Base-by-base conservation (phyloP, 1,284 basidiomycete species). In the Irpex sp. region DNA sequence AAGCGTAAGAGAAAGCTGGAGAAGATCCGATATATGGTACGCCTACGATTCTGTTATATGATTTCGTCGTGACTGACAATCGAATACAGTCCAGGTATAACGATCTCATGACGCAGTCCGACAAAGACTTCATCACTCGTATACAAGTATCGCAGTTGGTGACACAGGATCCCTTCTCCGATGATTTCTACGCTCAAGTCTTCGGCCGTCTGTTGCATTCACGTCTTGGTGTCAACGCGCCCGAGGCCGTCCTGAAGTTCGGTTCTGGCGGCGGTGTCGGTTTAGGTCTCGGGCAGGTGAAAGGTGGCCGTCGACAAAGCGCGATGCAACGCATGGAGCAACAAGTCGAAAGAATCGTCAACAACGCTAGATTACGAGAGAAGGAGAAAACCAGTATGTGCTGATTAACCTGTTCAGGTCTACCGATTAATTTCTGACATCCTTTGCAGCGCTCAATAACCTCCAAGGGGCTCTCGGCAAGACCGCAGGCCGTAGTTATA, bases 111-210 rank as follows among this genome's bases (percentile, higher is more conserved):
- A 95, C 93, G 0, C 93, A 95, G 75, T 97, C 94, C 13, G 97
- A 99, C 83, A 99, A 99, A 79, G 97, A 99, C 74, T 99, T 99
- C 75, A 99, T 99, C 77, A 99, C 97, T 21, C 90, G 97, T 47
- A 99, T 99, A 65, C 97, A 99, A 77, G 94, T 99, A 55, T 98
- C 95, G 1, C 97, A 99, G 73, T 89, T 99, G 36, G 95, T 98
- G 57, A 94, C 94, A 1, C 89, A 93, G 69, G 97, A 99, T 78
- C 97, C 97, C 0, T 98, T 97, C 76, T 87, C 94, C 39, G 96
- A 98, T 68, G 97, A 99, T 75, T 99, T 98, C 74, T 99, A 99
- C 72, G 97, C 95, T 5, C 97, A 99, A 77, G 95, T 98, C 17
- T 97, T 93, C 74, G 90, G 92, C 57, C 93, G 94, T 1, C 84